Evolutionary conservation across 2,329 filamentous ascomycete species (phyloP).

Genomic region (Delphinella strobiligena): DNA sequence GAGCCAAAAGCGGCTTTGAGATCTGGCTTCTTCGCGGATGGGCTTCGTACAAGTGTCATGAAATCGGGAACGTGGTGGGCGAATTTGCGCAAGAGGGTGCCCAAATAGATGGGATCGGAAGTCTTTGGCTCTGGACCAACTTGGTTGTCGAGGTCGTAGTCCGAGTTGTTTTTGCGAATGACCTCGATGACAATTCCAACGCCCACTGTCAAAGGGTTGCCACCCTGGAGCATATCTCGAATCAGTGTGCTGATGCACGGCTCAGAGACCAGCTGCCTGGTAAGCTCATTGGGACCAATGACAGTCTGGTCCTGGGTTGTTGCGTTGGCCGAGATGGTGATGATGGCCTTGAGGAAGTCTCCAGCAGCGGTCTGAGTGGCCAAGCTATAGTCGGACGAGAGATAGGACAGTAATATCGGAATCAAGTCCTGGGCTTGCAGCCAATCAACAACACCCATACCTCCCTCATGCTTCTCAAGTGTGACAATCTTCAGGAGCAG

Average conservation of each 20-base stretch:
- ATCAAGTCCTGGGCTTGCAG: slow-evolving; percentile 81
- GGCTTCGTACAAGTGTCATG: slow-evolving; percentile 76
- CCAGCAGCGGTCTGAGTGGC: slow-evolving; percentile 93
- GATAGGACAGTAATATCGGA: slow-evolving; percentile 72
- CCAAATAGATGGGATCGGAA: slow-evolving; percentile 92
- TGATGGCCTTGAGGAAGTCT: slow-evolving; percentile 96
- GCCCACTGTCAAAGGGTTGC: slow-evolving; percentile 88
- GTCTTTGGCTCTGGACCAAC: slow-evolving; percentile 68
- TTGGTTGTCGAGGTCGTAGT: slow-evolving; percentile 89
- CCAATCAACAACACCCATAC: slow-evolving; percentile 94
- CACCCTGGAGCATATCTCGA: slow-evolving; percentile 79
- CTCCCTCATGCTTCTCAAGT: slow-evolving; percentile 81
- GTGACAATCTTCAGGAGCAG: slow-evolving; percentile 93
- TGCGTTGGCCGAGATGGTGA: slow-evolving; percentile 95
- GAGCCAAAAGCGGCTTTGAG: slow-evolving; percentile 81
- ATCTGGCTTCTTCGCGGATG: slow-evolving; percentile 58
- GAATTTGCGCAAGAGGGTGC: slow-evolving; percentile 77
- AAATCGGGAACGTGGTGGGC: slow-evolving; percentile 87
- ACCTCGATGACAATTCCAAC: slow-evolving; percentile 98
- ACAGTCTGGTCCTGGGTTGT: slow-evolving; percentile 98
- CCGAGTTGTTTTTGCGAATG: slow-evolving; percentile 97
- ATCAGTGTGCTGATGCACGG: slow-evolving; percentile 77
- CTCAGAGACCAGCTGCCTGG: slow-evolving; percentile 82
- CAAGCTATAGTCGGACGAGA: slow-evolving; percentile 72
- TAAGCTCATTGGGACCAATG: slow-evolving; percentile 94